Base-by-base conservation (phyloP, 208 protist species). In the Crithidia sp. region DNA sequence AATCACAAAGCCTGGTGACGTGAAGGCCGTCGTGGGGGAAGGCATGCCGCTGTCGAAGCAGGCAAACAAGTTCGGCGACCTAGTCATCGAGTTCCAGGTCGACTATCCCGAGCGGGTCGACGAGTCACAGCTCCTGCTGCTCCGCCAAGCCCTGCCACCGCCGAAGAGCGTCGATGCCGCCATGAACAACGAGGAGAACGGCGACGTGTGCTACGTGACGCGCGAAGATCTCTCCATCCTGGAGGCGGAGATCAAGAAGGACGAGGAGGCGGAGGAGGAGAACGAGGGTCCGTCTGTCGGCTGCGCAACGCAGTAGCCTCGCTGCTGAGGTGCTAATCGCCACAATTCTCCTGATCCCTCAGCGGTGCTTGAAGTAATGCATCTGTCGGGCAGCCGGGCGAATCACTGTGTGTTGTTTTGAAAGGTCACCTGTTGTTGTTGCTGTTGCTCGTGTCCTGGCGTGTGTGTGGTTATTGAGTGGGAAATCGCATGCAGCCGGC, bases 71-170 rank as follows among this genome's bases (percentile, higher is more conserved):
- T 89, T 81, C 56, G 91, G 91, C 44, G 81, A 95, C 64, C 53
- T 95, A 8, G 47, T 93, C 36, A 90, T 95, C 55, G 81, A 89
- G 54, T 95, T 95, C 62, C 53, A 75, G 0, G 85, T 95, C n/a
- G 44, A 37, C 17, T 95, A 88, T 64, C 91, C 91, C 6, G 70
- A 81, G 14, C 76, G 56, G 52, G 44, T 95, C 2, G 78, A 91
- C 19, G 28, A 59, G 3, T 56, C 47, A 3, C 83, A 89, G 55
- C 55, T 95, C 37, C 70, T 62, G 45, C 52, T 83, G 19, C 76
- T 93, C 9, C 74, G 81, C 3, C 10, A 53, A 39, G 81, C 84
- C 8, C 76, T 95, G 19, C 84, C 89, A n/a, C 76, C 73, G 37
- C 81, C 84, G 12, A 83, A 79, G 58, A 82, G 76, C 47, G 67